phyloP scores from a whole-genome alignment of 768 basidiomycete genomes.

The Rhodotorula kratochvilovae region DNA sequence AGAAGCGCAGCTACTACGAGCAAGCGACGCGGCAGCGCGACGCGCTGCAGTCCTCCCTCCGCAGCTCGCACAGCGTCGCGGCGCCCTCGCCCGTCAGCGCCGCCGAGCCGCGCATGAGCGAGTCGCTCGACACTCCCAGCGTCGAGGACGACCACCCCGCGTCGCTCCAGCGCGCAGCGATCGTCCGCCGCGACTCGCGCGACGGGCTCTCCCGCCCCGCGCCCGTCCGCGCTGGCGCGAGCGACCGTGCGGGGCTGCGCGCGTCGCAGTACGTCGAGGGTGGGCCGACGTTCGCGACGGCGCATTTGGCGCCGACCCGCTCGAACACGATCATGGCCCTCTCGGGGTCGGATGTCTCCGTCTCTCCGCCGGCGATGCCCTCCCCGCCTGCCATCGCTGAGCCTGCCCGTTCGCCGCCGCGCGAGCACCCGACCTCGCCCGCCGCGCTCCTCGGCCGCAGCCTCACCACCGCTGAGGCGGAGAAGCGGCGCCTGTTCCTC shows the following conservation, averaged over 20 bases:
- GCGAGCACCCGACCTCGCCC: neutral
- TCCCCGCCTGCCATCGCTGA: neutral
- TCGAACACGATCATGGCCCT: conserved; percentile 17
- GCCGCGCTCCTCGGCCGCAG: conserved; percentile 17
- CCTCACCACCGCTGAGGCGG: conserved; percentile 25
- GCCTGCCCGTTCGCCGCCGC: neutral
- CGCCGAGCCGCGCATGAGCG: neutral
- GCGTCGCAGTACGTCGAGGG: neutral
- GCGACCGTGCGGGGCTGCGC: neutral
- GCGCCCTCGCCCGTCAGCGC: neutral
- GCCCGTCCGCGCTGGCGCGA: neutral
- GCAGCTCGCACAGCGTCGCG: neutral
- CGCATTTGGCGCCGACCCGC: neutral
- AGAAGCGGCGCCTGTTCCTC: conserved; percentile 33
- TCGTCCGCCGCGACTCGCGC: neutral
- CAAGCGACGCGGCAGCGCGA: conserved; percentile 20
- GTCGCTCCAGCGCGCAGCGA: neutral
- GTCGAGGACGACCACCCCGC: neutral
- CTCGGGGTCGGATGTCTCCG: conserved; percentile 20
- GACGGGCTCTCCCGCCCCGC: neutral
- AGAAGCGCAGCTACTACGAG: conserved; percentile 21
- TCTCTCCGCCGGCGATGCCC: neutral
- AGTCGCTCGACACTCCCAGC: neutral
- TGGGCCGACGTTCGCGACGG: neutral
- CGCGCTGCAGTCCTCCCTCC: conserved; percentile 4